These are phyloP conservation scores for Botryotinia narcissicola DNA, from an alignment of 2,329 filamentous ascomycete species.

Conservation along the genomic window DNA sequence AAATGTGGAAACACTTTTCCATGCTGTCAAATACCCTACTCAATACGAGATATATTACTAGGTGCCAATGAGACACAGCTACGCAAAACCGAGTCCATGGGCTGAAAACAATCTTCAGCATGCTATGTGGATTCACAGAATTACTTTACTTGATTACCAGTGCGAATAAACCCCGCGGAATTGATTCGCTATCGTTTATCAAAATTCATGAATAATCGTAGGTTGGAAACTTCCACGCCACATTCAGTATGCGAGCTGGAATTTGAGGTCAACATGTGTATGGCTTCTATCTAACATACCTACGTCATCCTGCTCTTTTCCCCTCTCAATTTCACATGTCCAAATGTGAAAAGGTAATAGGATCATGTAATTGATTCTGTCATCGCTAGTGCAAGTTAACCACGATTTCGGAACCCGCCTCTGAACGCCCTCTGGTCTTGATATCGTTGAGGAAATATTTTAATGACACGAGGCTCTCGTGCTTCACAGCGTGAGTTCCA, in stretches of 20 bases:
- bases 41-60: slow-evolving; percentile 10
- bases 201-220: not conserved
- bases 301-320: not conserved
- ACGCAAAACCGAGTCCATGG: slow-evolving; percentile 14
- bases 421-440: not conserved
- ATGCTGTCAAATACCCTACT: not conserved
- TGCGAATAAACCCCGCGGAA: not conserved
- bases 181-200: not conserved
- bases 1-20: not conserved
- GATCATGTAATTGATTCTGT: not conserved
- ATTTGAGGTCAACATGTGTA: not conserved
- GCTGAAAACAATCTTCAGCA: slow-evolving; percentile 6
- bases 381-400: slow-evolving; percentile 3
- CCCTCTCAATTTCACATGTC: not conserved
- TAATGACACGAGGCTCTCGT: not conserved
- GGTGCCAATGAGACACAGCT: not conserved
- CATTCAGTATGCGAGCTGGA: not conserved
- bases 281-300: not conserved
- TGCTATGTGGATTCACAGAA: not conserved
- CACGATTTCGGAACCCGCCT: not conserved
- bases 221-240: not conserved
- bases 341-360: not conserved
- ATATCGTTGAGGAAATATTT: not conserved
- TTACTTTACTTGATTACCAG: not conserved
- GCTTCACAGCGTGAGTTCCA: slow-evolving; percentile 10